Evolutionary conservation across 2,329 filamentous ascomycete species (phyloP).

Genomic region (Aspergillus luchuensis): DNA sequence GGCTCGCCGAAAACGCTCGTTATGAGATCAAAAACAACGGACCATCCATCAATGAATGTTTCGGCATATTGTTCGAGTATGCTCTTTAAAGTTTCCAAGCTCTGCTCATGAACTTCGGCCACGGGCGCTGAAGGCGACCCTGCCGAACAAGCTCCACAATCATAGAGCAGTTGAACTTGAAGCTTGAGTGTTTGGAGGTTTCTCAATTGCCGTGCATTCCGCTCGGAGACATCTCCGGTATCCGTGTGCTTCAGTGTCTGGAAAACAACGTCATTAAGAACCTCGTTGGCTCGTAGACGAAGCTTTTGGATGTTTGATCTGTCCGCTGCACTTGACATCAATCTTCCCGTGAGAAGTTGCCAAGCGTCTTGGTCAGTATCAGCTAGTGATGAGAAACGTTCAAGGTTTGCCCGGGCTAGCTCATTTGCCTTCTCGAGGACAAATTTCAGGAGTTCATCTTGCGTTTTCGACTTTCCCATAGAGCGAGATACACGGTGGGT

Average conservation of each 20-base stretch:
- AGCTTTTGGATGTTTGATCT: constrained; percentile 41
- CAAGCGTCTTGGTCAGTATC: constrained; percentile 71
- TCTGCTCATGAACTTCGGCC: constrained; percentile 75
- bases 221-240: constrained; percentile 46
- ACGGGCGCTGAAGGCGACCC: constrained; percentile 66
- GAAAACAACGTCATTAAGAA: constrained; percentile 53
- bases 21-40: constrained; percentile 80
- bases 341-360: constrained; percentile 62
- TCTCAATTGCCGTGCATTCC: constrained; percentile 68
- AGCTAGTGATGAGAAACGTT: constrained; percentile 69
- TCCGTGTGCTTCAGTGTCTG: constrained; percentile 46
- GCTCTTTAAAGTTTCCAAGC: constrained; percentile 76
- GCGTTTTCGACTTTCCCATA: constrained; percentile 43
- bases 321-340: constrained; percentile 51
- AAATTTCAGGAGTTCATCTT: constrained; percentile 50
- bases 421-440: constrained; percentile 74
- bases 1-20: constrained; percentile 70
- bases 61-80: constrained; percentile 90
- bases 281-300: constrained; percentile 60
- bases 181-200: constrained; percentile 67
- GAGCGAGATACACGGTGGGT: constrained; percentile 45
- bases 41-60: constrained; percentile 79
- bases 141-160: constrained; percentile 54
- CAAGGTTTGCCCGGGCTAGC: constrained; percentile 71
- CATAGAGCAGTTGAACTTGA: constrained; percentile 62